Evolutionary conservation across 495 filamentous ascomycete genomes (phyloP), one percentile per base, ranked within the genome.

Genomic region (Penicillium turbatum): DNA sequence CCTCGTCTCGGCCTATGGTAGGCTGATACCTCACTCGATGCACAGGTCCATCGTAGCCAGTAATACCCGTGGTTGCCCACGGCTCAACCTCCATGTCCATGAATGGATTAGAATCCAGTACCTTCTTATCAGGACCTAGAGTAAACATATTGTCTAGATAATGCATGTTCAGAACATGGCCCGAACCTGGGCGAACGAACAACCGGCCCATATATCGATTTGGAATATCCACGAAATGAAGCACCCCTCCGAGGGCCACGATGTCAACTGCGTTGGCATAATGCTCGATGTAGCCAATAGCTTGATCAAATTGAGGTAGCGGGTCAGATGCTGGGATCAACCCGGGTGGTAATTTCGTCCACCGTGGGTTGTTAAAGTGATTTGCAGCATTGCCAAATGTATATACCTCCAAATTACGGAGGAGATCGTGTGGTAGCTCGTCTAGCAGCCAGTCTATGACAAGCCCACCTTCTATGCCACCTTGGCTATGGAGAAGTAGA

Each of bases 331-430:
- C 7, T 27, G 40, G 40, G 11, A 6, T 24, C 9, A 38, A 41
- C 26, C 41, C 17, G 12, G 34, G 17, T 10, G 34, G 54, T 36
- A 3, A 29, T 13, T 35, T 56, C 17, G 73, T 72, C 55, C 79
- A 80, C 5, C 30, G 47, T 2, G 89, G 90, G 54, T 92, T 91
- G 67, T 91, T 92, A 65, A 92, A 95, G 66, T 93, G 90, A 58
- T 91, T 92, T 2, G 90, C 87, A 6, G 89, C 88, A 50, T 81
- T 85, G 8, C 88, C 90, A 60, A 95, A 95, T 0, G 89, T 93
- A 67, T 92, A 93, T 11, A 93, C 82, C 63, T 95, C 90, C 10
- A 95, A 74, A 48, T 87, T 85, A 0, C 73, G 65, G 15, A 92
- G 72, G 1, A 85, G 67, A 38, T 85, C 77, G 30, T 84, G 82